Percentiles rank a stretch among this genome's conserved stretches.
phyloP scores from a whole-genome alignment of 148 eudicot genomes.

The Heliosperma pusillum region DNA sequence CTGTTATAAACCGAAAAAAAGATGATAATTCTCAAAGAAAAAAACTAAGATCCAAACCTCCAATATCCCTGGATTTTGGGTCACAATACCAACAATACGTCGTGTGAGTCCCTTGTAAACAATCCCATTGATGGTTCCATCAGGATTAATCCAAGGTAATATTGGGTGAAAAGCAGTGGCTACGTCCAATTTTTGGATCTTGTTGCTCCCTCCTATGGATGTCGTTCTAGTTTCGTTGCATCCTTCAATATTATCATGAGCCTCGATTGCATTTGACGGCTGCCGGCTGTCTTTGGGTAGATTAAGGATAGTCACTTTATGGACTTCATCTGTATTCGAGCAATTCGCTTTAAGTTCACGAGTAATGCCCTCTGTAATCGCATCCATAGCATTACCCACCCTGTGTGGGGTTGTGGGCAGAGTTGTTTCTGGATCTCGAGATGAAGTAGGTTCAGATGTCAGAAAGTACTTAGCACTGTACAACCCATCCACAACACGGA shows the following conservation, averaged over 20 bases:
- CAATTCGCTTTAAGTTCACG: conserved; percentile 23
- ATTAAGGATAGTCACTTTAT: conserved; percentile 72
- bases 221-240: conserved; percentile 27
- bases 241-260: conserved; percentile 26
- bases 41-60: conserved; percentile 39
- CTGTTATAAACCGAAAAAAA: no score
- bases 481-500: conserved; percentile 64
- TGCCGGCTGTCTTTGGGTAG: conserved; percentile 47
- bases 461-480: conserved; percentile 85
- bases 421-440: conserved; percentile 33
- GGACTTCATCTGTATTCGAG: conserved; percentile 36
- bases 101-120: conserved; percentile 82
- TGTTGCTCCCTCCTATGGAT: conserved; percentile 23
- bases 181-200: conserved; percentile 27
- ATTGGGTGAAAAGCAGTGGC: conserved; percentile 49
- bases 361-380: conserved; percentile 25
- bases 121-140: conserved; percentile 67
- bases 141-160: conserved; percentile 94
- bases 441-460: conserved; percentile 42
- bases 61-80: conserved; percentile 84
- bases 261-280: conserved; percentile 31
- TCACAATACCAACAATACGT: conserved; percentile 72
- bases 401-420: conserved; percentile 22
- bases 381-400: conserved; percentile 21
- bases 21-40: background rate